These are phyloP conservation scores for Rhododendron ovatum DNA, from an alignment of 148 eudicot species.

Conservation along the genomic window DNA sequence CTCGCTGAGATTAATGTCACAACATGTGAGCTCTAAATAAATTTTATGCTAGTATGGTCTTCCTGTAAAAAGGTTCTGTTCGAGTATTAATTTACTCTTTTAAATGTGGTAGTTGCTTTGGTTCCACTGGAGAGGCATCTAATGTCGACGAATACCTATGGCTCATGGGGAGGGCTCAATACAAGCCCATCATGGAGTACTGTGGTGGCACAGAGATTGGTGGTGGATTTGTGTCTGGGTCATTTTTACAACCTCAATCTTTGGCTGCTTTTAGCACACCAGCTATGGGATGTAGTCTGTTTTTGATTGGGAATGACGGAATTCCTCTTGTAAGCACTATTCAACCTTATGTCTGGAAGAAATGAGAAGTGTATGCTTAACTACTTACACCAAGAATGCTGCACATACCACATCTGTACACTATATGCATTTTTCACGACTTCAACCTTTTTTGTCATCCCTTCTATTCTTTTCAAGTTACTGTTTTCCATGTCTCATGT, in stretches of 20 bases:
- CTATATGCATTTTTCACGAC: not conserved
- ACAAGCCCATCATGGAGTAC: constrained; percentile 89
- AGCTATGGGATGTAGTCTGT: constrained; percentile 77
- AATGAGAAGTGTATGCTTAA: not conserved
- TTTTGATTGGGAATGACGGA: constrained; percentile 69
- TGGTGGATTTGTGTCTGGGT: constrained; percentile 83
- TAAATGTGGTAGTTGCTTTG: constrained; percentile 58
- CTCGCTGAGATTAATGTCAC: not conserved
- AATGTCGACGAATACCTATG: constrained; percentile 88
- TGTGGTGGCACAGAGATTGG: constrained; percentile 99
- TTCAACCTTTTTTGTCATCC: not conserved
- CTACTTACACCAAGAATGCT: not conserved
- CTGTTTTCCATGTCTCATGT: not conserved
- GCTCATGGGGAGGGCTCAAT: constrained; percentile 91
- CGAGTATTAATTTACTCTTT: not conserved
- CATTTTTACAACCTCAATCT: constrained; percentile 78
- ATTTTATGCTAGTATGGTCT: not conserved
- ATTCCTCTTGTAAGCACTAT: constrained; percentile 61
- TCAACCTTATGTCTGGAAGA: constrained; percentile 13
- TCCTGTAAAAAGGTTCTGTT: not conserved
- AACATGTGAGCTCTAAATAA: not conserved
- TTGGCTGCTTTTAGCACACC: constrained; percentile 94
- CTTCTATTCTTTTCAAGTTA: not conserved
- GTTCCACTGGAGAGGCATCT: constrained; percentile 97
- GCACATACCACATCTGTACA: not conserved